These are phyloP conservation scores for Sherardia arvensis DNA, from an alignment of 257 asterid species.

Conservation along the genomic window DNA sequence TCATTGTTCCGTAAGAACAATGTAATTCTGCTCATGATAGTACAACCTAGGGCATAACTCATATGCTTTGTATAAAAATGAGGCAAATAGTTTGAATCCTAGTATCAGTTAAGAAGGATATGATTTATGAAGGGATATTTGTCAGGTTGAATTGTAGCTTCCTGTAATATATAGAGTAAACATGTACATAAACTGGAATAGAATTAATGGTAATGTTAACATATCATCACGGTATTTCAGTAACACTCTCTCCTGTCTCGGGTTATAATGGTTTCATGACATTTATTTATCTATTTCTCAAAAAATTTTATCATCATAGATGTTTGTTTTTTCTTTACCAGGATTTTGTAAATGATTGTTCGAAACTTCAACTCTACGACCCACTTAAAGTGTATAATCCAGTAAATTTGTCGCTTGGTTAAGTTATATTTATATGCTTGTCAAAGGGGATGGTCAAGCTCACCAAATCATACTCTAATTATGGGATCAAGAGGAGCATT, in stretches of 20 bases:
- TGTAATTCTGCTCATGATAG: background rate
- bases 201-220: too few species aligned
- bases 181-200: too few species aligned
- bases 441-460: too few species aligned
- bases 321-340: background rate
- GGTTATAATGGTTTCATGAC: background rate
- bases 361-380: background rate
- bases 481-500: too few species aligned
- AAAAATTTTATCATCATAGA: too few species aligned
- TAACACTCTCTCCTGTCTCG: background rate
- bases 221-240: too few species aligned
- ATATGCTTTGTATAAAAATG: background rate
- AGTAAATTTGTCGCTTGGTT: background rate
- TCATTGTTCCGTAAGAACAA: constrained; percentile 3
- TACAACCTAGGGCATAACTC: background rate
- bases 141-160: too few species aligned
- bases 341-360: background rate
- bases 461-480: too few species aligned
- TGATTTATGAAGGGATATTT: background rate
- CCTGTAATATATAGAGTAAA: too few species aligned
- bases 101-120: background rate
- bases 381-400: background rate
- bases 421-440: background rate
- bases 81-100: too few species aligned
- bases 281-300: background rate